Evolutionary conservation across 2,329 filamentous ascomycete species (phyloP).

Genomic region (Monilinia fructigena): DNA sequence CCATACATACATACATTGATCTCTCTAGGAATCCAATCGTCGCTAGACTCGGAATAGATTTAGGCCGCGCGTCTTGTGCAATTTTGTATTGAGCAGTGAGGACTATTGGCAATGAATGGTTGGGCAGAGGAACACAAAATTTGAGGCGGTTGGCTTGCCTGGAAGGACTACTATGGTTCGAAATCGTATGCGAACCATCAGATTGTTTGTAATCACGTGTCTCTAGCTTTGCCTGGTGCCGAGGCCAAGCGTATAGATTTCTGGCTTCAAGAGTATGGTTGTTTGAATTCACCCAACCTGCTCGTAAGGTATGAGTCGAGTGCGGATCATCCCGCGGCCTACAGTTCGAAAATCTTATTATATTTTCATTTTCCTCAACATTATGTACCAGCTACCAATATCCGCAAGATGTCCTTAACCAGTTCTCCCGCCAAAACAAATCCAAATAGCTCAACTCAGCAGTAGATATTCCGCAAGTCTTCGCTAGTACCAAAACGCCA

Average conservation of each 20-base stretch:
- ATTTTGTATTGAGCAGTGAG: not conserved
- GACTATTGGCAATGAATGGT: not conserved
- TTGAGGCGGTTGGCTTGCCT: not conserved
- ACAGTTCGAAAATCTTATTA: not conserved
- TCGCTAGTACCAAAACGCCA: constrained; percentile 16
- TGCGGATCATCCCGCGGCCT: not conserved
- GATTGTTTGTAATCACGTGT: not conserved
- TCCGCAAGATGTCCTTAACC: not conserved
- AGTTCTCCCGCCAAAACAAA: not conserved
- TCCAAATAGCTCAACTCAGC: not conserved
- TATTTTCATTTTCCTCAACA: not conserved
- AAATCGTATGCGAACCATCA: not conserved
- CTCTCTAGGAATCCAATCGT: not conserved
- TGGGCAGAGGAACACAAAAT: not conserved
- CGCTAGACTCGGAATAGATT: not conserved
- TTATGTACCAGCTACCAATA: not conserved
- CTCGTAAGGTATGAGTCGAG: not conserved
- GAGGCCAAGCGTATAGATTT: not conserved
- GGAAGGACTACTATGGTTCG: not conserved
- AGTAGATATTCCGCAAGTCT: constrained; percentile 6
- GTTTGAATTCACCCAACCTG: not conserved
- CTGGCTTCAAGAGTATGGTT: not conserved
- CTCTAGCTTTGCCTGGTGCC: not conserved
- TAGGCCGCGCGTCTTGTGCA: not conserved
- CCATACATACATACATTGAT: not conserved